These are phyloP conservation scores for Plectosphaerella sp. DNA, from an alignment of 2,329 filamentous ascomycete genomes.

Conservation along the genomic window DNA sequence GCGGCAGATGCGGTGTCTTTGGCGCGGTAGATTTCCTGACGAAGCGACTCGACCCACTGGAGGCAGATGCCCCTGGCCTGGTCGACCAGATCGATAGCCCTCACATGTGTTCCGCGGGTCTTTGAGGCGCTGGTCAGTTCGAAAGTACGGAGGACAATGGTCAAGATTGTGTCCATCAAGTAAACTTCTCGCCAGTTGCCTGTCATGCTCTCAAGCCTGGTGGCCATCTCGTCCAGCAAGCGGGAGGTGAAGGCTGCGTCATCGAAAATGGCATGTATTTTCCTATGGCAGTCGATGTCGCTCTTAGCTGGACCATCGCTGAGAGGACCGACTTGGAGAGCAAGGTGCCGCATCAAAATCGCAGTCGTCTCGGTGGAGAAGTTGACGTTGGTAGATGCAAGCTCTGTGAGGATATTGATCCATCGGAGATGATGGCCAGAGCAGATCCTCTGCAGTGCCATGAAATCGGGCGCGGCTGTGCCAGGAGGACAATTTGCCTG, in stretches of 20 bases:
- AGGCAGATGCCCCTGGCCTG: conserved; percentile 36
- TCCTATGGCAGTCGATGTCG: conserved; percentile 29
- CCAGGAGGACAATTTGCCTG: conserved; percentile 41
- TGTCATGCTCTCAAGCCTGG: conserved; percentile 36
- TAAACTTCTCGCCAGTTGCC: conserved; percentile 55
- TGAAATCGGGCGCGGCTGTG: conserved; percentile 46
- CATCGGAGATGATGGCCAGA: conserved; percentile 43
- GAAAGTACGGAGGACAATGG: conserved; percentile 37
- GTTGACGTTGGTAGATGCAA: conserved; percentile 52
- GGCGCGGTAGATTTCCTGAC: conserved; percentile 35
- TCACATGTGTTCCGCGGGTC: conserved; percentile 4
- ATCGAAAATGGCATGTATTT: conserved; percentile 42
- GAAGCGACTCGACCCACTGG: conserved; percentile 45
- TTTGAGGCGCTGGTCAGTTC: conserved; percentile 9
- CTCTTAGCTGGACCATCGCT: background rate
- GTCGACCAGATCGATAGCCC: conserved; percentile 28
- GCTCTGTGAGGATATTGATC: conserved; percentile 42
- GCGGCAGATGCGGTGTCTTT: conserved; percentile 30
- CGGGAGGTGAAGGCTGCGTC: conserved; percentile 44
- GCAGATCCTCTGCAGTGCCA: conserved; percentile 43
- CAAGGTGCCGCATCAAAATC: conserved; percentile 45
- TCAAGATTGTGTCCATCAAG: conserved; percentile 54
- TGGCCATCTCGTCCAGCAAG: conserved; percentile 41
- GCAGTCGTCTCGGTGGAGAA: conserved; percentile 50
- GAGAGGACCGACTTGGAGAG: conserved; percentile 50